These are phyloP conservation scores for Crithidia mellificae DNA, from an alignment of 208 protist genomes.

Conservation along the genomic window DNA sequence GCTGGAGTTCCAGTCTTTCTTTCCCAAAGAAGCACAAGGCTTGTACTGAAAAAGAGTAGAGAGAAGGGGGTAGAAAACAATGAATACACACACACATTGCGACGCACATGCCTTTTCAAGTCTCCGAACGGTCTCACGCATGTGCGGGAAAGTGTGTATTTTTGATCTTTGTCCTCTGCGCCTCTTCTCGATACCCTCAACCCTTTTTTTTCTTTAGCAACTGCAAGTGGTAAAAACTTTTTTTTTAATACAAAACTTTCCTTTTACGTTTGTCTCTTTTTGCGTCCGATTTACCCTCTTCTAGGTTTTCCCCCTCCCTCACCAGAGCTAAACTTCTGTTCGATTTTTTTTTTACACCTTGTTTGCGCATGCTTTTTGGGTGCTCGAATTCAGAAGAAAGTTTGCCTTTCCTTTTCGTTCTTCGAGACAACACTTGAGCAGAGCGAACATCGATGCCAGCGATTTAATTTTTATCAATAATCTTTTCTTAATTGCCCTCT, in stretches of 20 bases:
- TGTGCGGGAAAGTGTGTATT: no score
- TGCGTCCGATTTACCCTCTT: neutral
- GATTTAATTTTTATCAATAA: neutral
- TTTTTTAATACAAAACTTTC: neutral
- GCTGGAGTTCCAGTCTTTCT: neutral
- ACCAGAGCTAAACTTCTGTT: no score
- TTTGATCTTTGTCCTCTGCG: neutral
- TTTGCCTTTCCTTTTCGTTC: neutral
- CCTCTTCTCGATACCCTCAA: neutral
- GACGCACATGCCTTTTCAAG: neutral
- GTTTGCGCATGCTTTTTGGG: neutral
- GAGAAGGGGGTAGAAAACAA: no score
- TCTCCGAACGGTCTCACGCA: neutral
- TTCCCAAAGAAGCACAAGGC: no score
- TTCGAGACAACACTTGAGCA: neutral
- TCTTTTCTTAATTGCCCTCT: neutral
- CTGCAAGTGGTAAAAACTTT: neutral
- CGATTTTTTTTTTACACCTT: no score
- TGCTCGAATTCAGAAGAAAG: neutral
- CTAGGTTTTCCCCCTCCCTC: no score
- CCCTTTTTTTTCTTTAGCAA: neutral
- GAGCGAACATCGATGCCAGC: neutral
- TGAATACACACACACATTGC: no score
- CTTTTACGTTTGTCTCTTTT: neutral
- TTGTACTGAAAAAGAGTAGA: no score